Base-by-base conservation (phyloP, 2,329 filamentous ascomycete genomes). In the Dryadomyces quercivorus region DNA sequence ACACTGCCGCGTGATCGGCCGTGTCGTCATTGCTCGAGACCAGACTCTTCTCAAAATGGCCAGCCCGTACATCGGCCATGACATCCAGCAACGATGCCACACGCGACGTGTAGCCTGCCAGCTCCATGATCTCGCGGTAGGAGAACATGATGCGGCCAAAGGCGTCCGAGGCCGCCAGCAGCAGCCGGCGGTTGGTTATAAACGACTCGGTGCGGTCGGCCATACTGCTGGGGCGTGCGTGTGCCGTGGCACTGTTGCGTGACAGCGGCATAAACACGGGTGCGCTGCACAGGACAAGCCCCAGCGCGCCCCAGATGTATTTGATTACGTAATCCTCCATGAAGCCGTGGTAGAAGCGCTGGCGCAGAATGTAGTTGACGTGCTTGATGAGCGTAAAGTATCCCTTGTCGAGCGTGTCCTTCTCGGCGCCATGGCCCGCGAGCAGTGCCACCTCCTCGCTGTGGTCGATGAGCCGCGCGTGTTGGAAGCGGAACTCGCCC, bases 241-340 rank as follows among this genome's bases (percentile, higher is more conserved):
- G 8, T 5, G 31, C 20, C 42, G 20, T 36, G 52, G 42, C 44
- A 51, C 20, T 62, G 76, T 72, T 13, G 74, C 72, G 1, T 86
- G 91, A 90, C 18, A 96, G 78, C 69, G 92, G 92, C 75, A 98
- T 87, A 68, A 98, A 98, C 2, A 97, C 92, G 0, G 93, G 93
- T 0, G 95, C 84, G 68, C 89, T 94, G 74, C 93, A 98, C 10
- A 98, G 82, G 59, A 95, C 70, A 59, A 98, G 77, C 1, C 93
- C 93, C 46, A 98, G 70, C 2, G 93, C 92, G 44, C 93, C 93
- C 93, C 93, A 98, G 70, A 97, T 93, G 67, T 98, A 98, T 70
- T 98, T 98, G 70, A 98, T 95, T 56, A 97, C 89, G 69, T 96
- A 98, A 68, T 98, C 93, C 67, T 98, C 93, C 92, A 97, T 96